Evolutionary conservation across 169 alveolate species (phyloP).

Genomic region (Cryptosporidium tyzzeri): DNA sequence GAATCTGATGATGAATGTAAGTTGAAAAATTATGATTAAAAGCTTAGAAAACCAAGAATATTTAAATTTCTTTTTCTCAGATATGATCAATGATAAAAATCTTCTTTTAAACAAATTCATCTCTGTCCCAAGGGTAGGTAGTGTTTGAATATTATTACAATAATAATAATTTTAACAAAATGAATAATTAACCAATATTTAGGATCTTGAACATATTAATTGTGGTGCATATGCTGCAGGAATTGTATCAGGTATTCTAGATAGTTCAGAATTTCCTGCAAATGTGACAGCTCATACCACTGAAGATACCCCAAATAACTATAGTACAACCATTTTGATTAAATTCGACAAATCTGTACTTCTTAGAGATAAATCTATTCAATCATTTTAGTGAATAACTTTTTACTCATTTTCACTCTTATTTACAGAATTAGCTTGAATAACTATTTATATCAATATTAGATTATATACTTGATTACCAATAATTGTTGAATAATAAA

Average conservation of each 20-base stretch:
- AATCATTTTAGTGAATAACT: conserved; percentile 7
- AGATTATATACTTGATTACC: neutral
- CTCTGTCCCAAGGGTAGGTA: conserved; percentile 81
- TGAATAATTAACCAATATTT: neutral
- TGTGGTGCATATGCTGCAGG: conserved; percentile 89
- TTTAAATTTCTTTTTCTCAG: conserved; percentile 19
- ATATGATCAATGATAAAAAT: conserved; percentile 84
- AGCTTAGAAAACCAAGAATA: neutral
- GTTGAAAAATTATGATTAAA: conserved; percentile 11
- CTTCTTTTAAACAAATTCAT: conserved; percentile 81
- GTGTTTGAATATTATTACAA: too few relatives aligned
- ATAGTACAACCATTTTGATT: conserved; percentile 83
- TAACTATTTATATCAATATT: neutral
- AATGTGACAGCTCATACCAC: conserved; percentile 87
- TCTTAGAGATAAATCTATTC: conserved; percentile 61
- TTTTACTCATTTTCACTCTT: neutral
- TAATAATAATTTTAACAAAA: neutral
- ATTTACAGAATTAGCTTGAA: neutral
- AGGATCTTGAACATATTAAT: conserved; percentile 84
- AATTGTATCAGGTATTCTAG: conserved; percentile 84
- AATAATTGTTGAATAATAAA: neutral
- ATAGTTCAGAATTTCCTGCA: conserved; percentile 87
- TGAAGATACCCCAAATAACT: conserved; percentile 78
- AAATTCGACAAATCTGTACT: conserved; percentile 77
- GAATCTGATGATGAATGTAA: conserved; percentile 84